Conservation (phyloP, 768 basidiomycete genomes). For the Leccinum variicolor region DNA sequence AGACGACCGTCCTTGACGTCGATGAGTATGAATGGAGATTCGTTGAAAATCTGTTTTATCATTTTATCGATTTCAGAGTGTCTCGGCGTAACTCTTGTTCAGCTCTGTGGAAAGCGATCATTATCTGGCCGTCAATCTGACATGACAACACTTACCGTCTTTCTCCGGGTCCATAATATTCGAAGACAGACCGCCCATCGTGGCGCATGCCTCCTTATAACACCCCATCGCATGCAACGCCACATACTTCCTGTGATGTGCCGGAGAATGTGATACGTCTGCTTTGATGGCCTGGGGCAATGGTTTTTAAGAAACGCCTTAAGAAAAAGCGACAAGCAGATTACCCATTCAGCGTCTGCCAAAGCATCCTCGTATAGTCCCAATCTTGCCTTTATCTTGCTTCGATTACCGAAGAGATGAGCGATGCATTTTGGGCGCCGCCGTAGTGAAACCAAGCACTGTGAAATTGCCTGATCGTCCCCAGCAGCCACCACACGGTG, state of each 20-base stretch:
- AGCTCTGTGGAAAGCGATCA: slow-evolving; percentile 1
- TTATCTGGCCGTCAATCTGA: background rate
- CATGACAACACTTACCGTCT: background rate
- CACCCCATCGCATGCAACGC: background rate
- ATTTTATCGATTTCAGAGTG: background rate
- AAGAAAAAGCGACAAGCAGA: background rate
- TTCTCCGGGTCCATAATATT: background rate
- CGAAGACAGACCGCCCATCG: background rate
- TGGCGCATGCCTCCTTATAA: background rate
- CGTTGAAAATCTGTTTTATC: background rate
- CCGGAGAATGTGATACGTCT: background rate
- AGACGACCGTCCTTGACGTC: slow-evolving; percentile 4
- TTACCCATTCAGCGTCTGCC: slow-evolving; percentile 5
- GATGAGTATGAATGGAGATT: slow-evolving; percentile 12
- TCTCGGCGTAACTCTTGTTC: background rate
- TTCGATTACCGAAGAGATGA: slow-evolving; percentile 9
- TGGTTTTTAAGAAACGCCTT: background rate
- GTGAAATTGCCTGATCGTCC: background rate
- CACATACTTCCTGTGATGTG: background rate
- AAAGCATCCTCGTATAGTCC: background rate
- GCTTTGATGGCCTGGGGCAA: slow-evolving; percentile 3
- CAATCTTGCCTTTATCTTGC: background rate
- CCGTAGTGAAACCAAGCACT: background rate
- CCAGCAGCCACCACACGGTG: no score
- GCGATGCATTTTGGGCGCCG: background rate